These are phyloP conservation scores for Metschnikowia santaceciliae DNA, from an alignment of 805 yeast genomes.

Conservation along the genomic window DNA sequence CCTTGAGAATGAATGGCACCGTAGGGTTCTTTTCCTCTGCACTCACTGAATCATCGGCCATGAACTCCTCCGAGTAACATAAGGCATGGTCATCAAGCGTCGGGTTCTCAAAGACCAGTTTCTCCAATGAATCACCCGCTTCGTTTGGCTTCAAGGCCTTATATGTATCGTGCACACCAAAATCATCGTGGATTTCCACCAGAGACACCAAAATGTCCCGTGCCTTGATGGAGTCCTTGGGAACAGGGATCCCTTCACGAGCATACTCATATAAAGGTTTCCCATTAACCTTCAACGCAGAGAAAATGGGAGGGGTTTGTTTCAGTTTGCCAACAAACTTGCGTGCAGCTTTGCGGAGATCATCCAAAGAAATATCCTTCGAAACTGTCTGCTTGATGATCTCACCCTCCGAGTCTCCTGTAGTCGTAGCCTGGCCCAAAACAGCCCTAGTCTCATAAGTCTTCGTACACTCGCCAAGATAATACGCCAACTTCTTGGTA, in stretches of 20 bases:
- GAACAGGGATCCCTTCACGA: constrained; percentile 78
- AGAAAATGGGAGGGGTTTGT: constrained; percentile 93
- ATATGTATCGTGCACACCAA: constrained; percentile 56
- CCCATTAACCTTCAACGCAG: constrained; percentile 93
- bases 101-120: constrained; percentile 44
- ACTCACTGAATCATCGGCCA: constrained; percentile 30
- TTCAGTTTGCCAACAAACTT: constrained; percentile 76
- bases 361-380: constrained; percentile 52
- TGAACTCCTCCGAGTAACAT: constrained; percentile 53
- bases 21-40: constrained; percentile 38
- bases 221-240: constrained; percentile 66
- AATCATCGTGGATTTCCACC: constrained; percentile 51
- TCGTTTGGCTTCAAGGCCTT: constrained; percentile 39
- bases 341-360: constrained; percentile 45
- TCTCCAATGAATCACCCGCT: constrained; percentile 44
- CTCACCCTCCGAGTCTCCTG: constrained; percentile 92
- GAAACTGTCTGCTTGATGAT: constrained; percentile 56
- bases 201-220: constrained; percentile 63
- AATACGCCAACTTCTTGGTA: constrained; percentile 73
- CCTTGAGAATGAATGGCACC: constrained; percentile 34
- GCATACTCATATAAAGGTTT: constrained; percentile 94
- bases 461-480: constrained; percentile 70
- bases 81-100: constrained; percentile 62
- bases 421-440: constrained; percentile 86
- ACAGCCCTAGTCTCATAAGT: constrained; percentile 80